phyloP scores from a whole-genome alignment of 1,139 yeast genomes.

The Hyphopichia burtonii region DNA sequence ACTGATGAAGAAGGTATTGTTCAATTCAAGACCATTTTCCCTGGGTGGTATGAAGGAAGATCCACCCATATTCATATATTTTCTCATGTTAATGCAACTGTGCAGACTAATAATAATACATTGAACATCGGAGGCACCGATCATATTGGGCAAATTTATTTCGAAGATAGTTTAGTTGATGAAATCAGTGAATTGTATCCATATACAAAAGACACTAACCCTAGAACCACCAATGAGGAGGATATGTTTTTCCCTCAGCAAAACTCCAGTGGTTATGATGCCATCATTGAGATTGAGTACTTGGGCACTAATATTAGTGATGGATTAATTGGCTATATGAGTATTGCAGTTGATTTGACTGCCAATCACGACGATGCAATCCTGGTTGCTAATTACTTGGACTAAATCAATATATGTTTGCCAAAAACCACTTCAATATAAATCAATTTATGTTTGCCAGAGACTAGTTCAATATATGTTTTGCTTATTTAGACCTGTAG shows the following conservation, averaged over 20 bases:
- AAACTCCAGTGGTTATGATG: constrained; percentile 5
- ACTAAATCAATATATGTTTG: neutral
- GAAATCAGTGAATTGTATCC: constrained; percentile 3
- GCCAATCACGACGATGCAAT: constrained; percentile 5
- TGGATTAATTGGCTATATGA: constrained; percentile 5
- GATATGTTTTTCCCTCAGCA: constrained; percentile 3
- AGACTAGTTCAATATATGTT: too few species aligned
- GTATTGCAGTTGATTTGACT: constrained; percentile 3
- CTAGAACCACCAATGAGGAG: neutral
- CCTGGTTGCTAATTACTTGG: neutral
- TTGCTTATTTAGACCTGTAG: too few species aligned
- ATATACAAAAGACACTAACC: neutral
- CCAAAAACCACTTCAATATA: too few species aligned
- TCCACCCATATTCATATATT: constrained; percentile 5
- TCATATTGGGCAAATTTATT: constrained; percentile 6
- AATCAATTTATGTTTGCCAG: too few species aligned
- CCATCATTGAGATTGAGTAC: constrained; percentile 1
- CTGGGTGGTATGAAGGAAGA: constrained; percentile 6
- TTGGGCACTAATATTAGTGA: constrained; percentile 4
- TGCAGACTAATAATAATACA: neutral
- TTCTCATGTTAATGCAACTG: constrained; percentile 5
- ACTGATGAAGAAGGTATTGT: constrained; percentile 3
- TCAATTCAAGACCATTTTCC: constrained; percentile 5
- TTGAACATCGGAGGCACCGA: constrained; percentile 3
- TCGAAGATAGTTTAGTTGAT: constrained; percentile 3